These are phyloP conservation scores for Chaetoceros muelleri DNA, from an alignment of 108 stramenopile genomes.

Conservation along the genomic window DNA sequence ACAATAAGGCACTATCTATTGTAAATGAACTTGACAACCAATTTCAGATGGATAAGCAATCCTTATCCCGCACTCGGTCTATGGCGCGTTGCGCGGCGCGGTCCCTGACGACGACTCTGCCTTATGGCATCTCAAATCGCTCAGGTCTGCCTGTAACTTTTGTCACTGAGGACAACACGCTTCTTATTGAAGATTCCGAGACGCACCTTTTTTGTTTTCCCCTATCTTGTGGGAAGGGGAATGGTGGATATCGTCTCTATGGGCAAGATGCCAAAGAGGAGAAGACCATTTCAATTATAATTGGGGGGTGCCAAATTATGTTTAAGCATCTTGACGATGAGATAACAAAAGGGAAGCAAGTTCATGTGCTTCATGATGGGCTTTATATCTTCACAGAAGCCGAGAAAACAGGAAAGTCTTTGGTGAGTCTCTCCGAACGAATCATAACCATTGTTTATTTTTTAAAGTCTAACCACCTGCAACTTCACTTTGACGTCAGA, in stretches of 20 bases:
- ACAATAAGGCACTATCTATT: neutral
- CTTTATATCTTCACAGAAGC: slow-evolving; percentile 39
- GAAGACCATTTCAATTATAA: slow-evolving; percentile 38
- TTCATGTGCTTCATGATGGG: slow-evolving; percentile 30
- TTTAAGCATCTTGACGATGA: slow-evolving; percentile 44
- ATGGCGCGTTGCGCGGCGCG: slow-evolving; percentile 56
- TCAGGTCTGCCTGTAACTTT: slow-evolving; percentile 36
- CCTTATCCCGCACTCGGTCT: neutral
- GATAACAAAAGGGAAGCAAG: slow-evolving; percentile 24
- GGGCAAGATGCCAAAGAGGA: slow-evolving; percentile 61
- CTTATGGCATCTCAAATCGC: slow-evolving; percentile 74
- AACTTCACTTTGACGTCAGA: too few species aligned
- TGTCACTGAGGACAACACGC: slow-evolving; percentile 16
- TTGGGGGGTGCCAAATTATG: slow-evolving; percentile 22
- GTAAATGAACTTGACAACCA: neutral
- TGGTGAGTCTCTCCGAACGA: slow-evolving; percentile 24
- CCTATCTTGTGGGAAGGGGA: slow-evolving; percentile 46
- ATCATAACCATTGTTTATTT: too few species aligned
- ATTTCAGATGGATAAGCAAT: neutral
- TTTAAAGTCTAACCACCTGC: too few species aligned
- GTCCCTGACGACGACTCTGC: slow-evolving; percentile 57
- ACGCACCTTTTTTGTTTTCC: slow-evolving; percentile 72
- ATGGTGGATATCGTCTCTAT: slow-evolving; percentile 60
- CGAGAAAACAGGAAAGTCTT: slow-evolving; percentile 61
- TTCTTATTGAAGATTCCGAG: slow-evolving; percentile 15